Evolutionary conservation across 257 asterid genomes (phyloP).

Genomic region (Fraxinus pennsylvanica): DNA sequence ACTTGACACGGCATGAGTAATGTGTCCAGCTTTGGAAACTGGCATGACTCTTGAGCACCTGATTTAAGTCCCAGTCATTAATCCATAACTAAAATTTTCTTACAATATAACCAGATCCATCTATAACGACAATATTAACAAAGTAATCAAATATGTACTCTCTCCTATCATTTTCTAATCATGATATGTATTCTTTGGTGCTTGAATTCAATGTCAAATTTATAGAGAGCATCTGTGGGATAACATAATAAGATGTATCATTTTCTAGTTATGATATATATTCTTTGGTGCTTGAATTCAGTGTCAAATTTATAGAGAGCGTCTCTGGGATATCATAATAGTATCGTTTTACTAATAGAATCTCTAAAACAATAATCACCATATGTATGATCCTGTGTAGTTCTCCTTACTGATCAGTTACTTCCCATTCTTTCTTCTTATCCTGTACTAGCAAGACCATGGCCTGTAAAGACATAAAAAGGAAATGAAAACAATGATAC

Average conservation of each 20-base stretch:
- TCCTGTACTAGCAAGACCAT: neutral
- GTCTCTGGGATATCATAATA: neutral
- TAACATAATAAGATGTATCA: too few relatives aligned
- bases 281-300: neutral
- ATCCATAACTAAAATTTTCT: neutral
- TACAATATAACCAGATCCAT: neutral
- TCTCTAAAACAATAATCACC: neutral
- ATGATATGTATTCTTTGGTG: neutral
- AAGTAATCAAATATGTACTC: neutral
- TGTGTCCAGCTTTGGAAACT: neutral
- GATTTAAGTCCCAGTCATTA: neutral
- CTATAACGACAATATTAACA: neutral
- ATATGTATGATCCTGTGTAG: neutral
- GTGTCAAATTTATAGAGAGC: neutral
- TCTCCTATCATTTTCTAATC: neutral
- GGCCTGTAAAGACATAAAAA: neutral
- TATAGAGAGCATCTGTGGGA: neutral
- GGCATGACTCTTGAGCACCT: neutral
- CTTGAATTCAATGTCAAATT: neutral
- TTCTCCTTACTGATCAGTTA: neutral
- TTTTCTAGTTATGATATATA: neutral
- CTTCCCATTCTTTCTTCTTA: neutral
- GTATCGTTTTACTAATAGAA: neutral
- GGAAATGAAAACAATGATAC: neutral
- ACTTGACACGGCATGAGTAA: neutral